Evolutionary conservation across 1,284 basidiomycete genomes (phyloP).

Genomic region (Vanrija pseudolonga): DNA sequence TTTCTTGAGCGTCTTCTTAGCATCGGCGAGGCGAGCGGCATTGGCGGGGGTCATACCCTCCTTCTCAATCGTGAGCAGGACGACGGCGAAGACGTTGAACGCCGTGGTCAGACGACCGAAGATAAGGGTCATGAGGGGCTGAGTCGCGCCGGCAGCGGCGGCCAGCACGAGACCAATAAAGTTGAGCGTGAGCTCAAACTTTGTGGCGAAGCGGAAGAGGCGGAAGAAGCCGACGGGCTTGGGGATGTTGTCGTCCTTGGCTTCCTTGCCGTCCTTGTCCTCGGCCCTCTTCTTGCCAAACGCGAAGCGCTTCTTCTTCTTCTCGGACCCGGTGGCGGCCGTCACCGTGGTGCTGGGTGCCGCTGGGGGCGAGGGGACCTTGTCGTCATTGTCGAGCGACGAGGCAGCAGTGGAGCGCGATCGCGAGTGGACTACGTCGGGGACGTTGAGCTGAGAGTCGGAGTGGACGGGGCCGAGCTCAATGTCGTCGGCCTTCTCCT

Average conservation of each 20-base stretch:
- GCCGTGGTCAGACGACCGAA: slow-evolving; percentile 46
- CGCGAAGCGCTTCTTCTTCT: slow-evolving; percentile 6
- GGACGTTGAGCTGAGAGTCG: no score
- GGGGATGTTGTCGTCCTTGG: not conserved
- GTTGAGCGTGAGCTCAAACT: slow-evolving; percentile 35
- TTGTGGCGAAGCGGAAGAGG: slow-evolving; percentile 43
- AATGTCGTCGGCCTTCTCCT: no score
- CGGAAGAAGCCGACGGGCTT: slow-evolving; percentile 32
- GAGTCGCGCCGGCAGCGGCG: slow-evolving; percentile 41
- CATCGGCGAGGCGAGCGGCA: slow-evolving; percentile 14
- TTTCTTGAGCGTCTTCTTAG: slow-evolving; percentile 30
- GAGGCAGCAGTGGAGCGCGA: no score
- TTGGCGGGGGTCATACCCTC: not conserved
- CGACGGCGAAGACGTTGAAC: slow-evolving; percentile 41
- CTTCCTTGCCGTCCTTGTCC: slow-evolving; percentile 6
- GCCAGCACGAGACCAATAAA: slow-evolving; percentile 44
- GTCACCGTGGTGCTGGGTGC: no score
- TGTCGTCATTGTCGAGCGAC: no score
- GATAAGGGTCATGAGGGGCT: slow-evolving; percentile 48
- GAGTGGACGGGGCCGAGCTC: no score
- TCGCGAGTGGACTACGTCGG: no score
- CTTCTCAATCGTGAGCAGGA: slow-evolving; percentile 2
- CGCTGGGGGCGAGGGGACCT: no score
- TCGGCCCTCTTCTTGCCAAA: slow-evolving; percentile 10
- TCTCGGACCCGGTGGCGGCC: no score